These are phyloP conservation scores for Vaccinium corymbosum DNA, from an alignment of 148 eudicot species.

Conservation along the genomic window DNA sequence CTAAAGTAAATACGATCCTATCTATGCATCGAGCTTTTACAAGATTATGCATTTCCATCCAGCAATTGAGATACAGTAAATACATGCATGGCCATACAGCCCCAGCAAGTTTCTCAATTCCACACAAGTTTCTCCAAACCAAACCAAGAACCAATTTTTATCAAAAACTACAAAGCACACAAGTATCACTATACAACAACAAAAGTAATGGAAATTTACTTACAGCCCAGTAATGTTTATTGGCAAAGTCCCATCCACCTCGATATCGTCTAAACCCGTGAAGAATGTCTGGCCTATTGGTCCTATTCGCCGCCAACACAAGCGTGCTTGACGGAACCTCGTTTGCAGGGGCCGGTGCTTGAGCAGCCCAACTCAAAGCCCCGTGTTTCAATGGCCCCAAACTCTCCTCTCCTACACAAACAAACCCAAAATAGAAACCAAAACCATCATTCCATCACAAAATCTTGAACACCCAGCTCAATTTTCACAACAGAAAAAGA, in stretches of 20 bases:
- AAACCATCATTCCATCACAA: neutral
- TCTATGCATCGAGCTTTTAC: neutral
- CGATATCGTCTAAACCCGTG: constrained; percentile 51
- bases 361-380: constrained; percentile 36
- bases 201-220: constrained; percentile 24
- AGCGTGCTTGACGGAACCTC: constrained; percentile 46
- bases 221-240: constrained; percentile 96
- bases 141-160: neutral
- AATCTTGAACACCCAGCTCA: neutral
- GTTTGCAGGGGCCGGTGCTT: constrained; percentile 68
- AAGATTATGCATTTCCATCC: neutral
- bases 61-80: neutral
- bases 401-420: constrained; percentile 48
- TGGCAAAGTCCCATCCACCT: constrained; percentile 92
- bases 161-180: neutral
- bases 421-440: neutral
- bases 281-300: constrained; percentile 86
- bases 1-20: neutral
- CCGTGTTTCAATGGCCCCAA: constrained; percentile 55
- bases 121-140: neutral
- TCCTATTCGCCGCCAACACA: constrained; percentile 66
- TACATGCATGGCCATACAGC: neutral
- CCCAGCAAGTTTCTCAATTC: neutral
- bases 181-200: neutral
- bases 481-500: neutral